Percentiles rank a stretch among this genome's conserved stretches.
phyloP scores from a whole-genome alignment of 768 basidiomycete genomes.

The Boletellus emodensis region DNA sequence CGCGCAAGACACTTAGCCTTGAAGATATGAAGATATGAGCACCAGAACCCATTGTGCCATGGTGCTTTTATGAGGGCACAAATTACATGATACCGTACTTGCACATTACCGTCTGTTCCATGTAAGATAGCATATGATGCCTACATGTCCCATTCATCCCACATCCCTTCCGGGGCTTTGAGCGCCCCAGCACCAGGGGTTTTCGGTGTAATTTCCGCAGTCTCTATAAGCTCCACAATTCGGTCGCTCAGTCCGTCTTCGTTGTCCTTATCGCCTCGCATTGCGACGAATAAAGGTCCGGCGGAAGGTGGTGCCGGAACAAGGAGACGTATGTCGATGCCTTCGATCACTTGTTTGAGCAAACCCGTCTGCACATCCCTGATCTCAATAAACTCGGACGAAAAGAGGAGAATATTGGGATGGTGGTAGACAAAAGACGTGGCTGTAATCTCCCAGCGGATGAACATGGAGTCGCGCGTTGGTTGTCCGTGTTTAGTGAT shows the following conservation, averaged over 20 bases:
- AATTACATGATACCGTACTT: slow-evolving; percentile 11
- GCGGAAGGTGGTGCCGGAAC: slow-evolving; percentile 34
- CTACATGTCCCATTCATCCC: slow-evolving; percentile 78
- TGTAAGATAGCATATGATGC: neutral
- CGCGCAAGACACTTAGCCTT: too few species aligned
- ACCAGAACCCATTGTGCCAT: slow-evolving; percentile 3
- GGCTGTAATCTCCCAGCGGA: slow-evolving; percentile 78
- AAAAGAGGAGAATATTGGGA: slow-evolving; percentile 67
- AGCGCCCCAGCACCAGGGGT: slow-evolving; percentile 23
- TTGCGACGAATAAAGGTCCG: slow-evolving; percentile 57
- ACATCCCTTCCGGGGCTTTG: slow-evolving; percentile 30
- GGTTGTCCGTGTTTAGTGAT: slow-evolving; percentile 68
- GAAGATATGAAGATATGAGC: too few species aligned
- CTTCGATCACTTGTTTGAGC: slow-evolving; percentile 83
- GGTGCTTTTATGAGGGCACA: slow-evolving; percentile 8
- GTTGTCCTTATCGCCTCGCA: slow-evolving; percentile 59
- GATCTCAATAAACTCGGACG: slow-evolving; percentile 71
- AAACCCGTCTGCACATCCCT: slow-evolving; percentile 59
- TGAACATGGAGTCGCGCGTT: slow-evolving; percentile 54
- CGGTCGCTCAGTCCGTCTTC: slow-evolving; percentile 55
- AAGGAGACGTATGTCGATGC: slow-evolving; percentile 61
- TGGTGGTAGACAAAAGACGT: slow-evolving; percentile 57
- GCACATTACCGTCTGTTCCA: neutral
- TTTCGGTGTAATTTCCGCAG: slow-evolving; percentile 49
- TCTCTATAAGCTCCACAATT: slow-evolving; percentile 67